Evolutionary conservation across 371 early-diverging fungal species (phyloP), one percentile per base, ranked within the genome.

Genomic region (Haplosporangium sp.): DNA sequence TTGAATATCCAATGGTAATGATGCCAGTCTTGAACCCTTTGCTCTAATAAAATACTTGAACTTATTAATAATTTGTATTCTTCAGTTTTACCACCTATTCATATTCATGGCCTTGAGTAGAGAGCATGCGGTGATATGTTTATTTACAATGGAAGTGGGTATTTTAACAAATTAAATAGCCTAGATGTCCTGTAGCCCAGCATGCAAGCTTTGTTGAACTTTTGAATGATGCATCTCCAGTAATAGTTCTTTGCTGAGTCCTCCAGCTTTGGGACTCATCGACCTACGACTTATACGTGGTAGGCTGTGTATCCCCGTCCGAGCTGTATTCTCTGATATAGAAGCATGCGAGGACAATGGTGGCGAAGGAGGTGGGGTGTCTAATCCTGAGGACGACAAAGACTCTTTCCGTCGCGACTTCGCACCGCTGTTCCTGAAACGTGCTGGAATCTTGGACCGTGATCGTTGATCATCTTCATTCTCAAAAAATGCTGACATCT

Each of bases 211-310:
- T 69, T 81, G 82, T 39, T 81, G 82, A 4, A 71, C 45, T 27
- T 71, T 74, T 5, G 61, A 62, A 34, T 81, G 82, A 53, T 81
- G 82, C 72, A 81, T 75, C 50, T 81, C 82, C 47, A 81, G 52
- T 48, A 81, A 61, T 20, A 81, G 50, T 11, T 65, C 82, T 20
- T 75, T 74, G 37, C 75, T 55, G 42, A 81, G 15, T 9, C 82
- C 69, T 8, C 57, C 35, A 17, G 75, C 64, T 44, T 81, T 81
- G 44, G 82, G 82, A 42, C 82, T 81, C 82, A 75, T 81, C 17
- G 82, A 75, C 44, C 82, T 71, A 19, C 70, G 74, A 59, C 66
- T 63, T 15, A 44, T 44, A 19, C 74, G 56, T 1, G 79, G 79
- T 10, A 73, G 42, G 7, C 69, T 61, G 44, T 72, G 60, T 19